Evolutionary conservation across 2,329 filamentous ascomycete species (phyloP), one percentile per base, ranked within the genome.

Genomic region (Plectosphaerella cucumerina): DNA sequence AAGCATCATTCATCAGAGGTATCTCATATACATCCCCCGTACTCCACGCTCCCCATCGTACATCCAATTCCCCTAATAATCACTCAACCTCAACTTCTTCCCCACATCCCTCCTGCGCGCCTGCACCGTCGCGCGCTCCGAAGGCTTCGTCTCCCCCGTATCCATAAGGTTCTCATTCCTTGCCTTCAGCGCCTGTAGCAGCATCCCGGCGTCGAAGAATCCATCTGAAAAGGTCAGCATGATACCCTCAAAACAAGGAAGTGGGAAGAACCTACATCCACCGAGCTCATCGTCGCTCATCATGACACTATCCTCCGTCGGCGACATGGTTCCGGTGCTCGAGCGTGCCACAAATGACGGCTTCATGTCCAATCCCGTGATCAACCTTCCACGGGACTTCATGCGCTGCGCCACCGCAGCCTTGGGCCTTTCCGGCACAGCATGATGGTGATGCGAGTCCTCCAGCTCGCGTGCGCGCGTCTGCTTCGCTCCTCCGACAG

Each of bases 161-260:
- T 70, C 62, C 49, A 82, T 78, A 6, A 73, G 67, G 4, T 72
- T 75, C 51, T 83, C 77, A 15, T 80, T 78, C 47, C 86, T 81
- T 3, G 86, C 86, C 65, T 92, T 92, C 52, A 96, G 82, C 2
- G 91, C 90, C 66, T 95, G 89, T 21, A 94, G 77, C 5, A 97
- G 81, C 90, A 97, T 96, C 14, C 93, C 93, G 1, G 93, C 91
- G 66, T 97, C 93, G 71, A 97, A 97, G 76, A 97, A 97, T 31
- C 93, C 93, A 75, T 97, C 92, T 96, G 64, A 47, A 46, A 48
- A 10, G 57, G 37, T 68, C 60, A 68, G 70, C 60, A 56, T 64
- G 56, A 41, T 55, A 57, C 33, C 39, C 43, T 48, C 26, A 46
- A 50, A 43, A 48, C 33, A 47, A 48, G 39, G 50, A 50, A 31